Conservation (phyloP, 2,329 filamentous ascomycete genomes). For the Dichotomopilus funicola region DNA sequence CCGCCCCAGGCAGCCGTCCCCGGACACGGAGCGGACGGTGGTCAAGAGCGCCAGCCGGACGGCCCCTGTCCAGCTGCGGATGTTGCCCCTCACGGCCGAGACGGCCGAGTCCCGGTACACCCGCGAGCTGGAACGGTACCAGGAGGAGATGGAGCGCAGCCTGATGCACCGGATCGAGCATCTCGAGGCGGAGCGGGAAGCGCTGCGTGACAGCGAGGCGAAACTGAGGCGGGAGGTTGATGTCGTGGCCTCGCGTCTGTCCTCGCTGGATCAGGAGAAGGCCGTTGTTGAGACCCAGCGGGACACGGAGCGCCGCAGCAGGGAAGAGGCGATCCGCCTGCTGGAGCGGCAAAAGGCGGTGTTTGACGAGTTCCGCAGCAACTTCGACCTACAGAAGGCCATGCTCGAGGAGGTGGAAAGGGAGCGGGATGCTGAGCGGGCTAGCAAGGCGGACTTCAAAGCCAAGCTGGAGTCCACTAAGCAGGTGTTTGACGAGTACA, state of each 20-base stretch:
- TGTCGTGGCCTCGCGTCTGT: constrained; percentile 28
- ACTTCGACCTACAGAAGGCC: constrained; percentile 31
- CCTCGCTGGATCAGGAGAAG: constrained; percentile 25
- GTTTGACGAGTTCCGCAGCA: constrained; percentile 32
- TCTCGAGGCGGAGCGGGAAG: constrained; percentile 31
- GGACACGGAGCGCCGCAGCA: constrained; percentile 16
- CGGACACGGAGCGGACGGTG: constrained; percentile 16
- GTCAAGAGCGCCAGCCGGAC: constrained; percentile 17
- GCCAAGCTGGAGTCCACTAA: constrained; percentile 30
- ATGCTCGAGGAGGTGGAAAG: constrained; percentile 31
- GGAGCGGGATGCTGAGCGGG: constrained; percentile 21
- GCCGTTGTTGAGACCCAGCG: constrained; percentile 27
- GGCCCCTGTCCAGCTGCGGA: constrained; percentile 12
- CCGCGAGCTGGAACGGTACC: constrained; percentile 16
- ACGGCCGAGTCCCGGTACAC: constrained; percentile 14
- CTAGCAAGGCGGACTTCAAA: constrained; percentile 18
- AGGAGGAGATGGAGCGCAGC: constrained; percentile 23
- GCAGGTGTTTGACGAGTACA: constrained; percentile 28
- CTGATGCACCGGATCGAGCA: constrained; percentile 32
- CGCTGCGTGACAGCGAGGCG: constrained; percentile 27
- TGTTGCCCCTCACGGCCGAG: constrained; percentile 17
- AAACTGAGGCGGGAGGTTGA: constrained; percentile 29
- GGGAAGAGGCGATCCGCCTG: constrained; percentile 29
- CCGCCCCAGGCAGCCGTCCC: constrained; percentile 8
- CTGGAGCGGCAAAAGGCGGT: constrained; percentile 31